Evolutionary conservation across 306 rosid species (phyloP).

Genomic region (Sesbania bispinosa): DNA sequence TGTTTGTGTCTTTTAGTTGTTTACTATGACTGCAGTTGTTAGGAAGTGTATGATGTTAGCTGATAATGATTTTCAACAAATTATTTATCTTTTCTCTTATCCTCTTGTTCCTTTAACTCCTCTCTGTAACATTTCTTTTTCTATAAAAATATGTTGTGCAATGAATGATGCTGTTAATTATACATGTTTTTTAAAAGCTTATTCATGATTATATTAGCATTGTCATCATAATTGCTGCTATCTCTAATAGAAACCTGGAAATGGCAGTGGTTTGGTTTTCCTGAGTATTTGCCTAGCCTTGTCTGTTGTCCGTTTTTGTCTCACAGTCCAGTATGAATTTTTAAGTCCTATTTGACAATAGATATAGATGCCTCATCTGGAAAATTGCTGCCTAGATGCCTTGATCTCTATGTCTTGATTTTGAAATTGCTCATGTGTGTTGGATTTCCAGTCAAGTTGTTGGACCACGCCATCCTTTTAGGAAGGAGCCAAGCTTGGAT

Average conservation of each 20-base stretch:
- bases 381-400: neutral
- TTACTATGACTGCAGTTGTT: neutral
- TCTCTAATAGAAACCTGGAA: no score
- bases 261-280: neutral
- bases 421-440: conserved; percentile 25
- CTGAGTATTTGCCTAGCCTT: neutral
- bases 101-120: neutral
- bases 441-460: conserved; percentile 56
- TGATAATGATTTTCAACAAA: neutral
- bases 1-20: neutral
- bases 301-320: neutral
- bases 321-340: neutral
- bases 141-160: neutral
- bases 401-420: neutral
- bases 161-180: no score
- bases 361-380: neutral
- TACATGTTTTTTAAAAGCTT: neutral
- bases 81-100: no score
- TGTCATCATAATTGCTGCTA: neutral
- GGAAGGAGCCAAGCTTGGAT: conserved; percentile 79
- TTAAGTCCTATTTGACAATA: neutral
- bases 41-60: no score
- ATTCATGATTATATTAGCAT: neutral
- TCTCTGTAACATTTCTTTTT: neutral
- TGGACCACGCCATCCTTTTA: conserved; percentile 79